Evolutionary conservation across 1,139 yeast genomes (phyloP).

Genomic region (Blastobotrys apis): DNA sequence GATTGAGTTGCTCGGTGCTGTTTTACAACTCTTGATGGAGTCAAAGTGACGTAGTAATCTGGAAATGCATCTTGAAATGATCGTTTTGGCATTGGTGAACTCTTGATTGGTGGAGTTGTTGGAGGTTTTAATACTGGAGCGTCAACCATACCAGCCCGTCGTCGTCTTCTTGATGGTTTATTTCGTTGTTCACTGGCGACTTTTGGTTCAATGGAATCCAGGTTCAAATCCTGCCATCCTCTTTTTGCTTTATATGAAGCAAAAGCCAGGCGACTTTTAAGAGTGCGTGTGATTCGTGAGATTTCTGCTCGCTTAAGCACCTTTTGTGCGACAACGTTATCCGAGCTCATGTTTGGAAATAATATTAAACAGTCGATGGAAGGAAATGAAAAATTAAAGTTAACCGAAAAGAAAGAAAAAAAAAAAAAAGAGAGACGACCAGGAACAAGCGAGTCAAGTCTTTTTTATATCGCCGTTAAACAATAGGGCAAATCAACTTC

Average conservation of each 20-base stretch:
- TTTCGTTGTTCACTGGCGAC: conserved; percentile 2
- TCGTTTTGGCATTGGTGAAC: background rate
- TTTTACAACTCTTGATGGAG: background rate
- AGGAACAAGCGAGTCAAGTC: background rate
- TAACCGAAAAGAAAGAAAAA: background rate
- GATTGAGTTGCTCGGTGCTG: conserved; percentile 4
- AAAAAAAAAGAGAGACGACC: background rate
- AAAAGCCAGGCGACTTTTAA: conserved; percentile 39
- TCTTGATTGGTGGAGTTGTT: background rate
- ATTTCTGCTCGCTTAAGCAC: conserved; percentile 40
- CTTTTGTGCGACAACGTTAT: conserved; percentile 17
- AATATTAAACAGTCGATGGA: no score
- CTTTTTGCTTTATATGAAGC: conserved; percentile 41
- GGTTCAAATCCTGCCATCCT: conserved; percentile 38
- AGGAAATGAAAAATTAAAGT: no score
- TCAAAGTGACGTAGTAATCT: background rate
- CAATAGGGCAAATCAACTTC: background rate
- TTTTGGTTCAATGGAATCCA: conserved; percentile 37
- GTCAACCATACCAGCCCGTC: conserved; percentile 5
- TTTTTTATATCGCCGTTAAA: background rate
- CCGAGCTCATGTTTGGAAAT: background rate
- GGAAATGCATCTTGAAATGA: conserved; percentile 6
- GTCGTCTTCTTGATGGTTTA: background rate
- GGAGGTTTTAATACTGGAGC: conserved; percentile 1
- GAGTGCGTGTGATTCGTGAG: conserved; percentile 38